A percentile compares a stretch with the other conserved stretches of the same genome.
Conservation (phyloP, 2,329 filamentous ascomycete genomes). For the Talaromyces piceae region DNA sequence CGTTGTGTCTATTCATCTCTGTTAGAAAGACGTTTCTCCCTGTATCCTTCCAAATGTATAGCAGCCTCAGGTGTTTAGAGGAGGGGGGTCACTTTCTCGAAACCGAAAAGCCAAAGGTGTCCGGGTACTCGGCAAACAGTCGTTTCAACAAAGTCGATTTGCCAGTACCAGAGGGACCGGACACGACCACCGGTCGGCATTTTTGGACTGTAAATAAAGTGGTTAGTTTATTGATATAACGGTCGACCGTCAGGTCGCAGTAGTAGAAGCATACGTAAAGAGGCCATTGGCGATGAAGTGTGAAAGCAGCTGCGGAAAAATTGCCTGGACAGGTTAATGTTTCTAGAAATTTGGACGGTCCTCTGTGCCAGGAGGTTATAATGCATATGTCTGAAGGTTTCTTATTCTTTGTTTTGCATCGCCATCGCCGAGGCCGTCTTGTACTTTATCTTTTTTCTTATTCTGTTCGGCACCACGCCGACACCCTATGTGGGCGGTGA, state of each 20-base stretch:
- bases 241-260: not conserved
- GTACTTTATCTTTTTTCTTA: no score
- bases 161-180: slow-evolving; percentile 35
- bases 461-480: not conserved
- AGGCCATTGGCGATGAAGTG: slow-evolving; percentile 2
- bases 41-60: not conserved
- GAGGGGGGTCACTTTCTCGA: slow-evolving; percentile 23
- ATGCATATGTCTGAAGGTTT: not conserved
- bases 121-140: slow-evolving; percentile 35
- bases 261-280: not conserved
- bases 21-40: no score
- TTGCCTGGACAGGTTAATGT: not conserved
- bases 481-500: not conserved
- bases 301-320: not conserved
- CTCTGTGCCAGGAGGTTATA: not conserved
- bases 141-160: slow-evolving; percentile 38
- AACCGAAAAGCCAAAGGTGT: slow-evolving; percentile 37
- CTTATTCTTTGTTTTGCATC: not conserved
- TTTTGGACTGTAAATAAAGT: slow-evolving; percentile 7
- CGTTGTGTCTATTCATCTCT: slow-evolving; percentile 60
- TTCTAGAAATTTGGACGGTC: not conserved
- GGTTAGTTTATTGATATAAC: not conserved
- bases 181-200: slow-evolving; percentile 34
- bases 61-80: not conserved
- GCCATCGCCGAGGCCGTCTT: no score